phyloP scores from a whole-genome alignment of 2,329 filamentous ascomycete genomes.

The Orbilia oligospora region DNA sequence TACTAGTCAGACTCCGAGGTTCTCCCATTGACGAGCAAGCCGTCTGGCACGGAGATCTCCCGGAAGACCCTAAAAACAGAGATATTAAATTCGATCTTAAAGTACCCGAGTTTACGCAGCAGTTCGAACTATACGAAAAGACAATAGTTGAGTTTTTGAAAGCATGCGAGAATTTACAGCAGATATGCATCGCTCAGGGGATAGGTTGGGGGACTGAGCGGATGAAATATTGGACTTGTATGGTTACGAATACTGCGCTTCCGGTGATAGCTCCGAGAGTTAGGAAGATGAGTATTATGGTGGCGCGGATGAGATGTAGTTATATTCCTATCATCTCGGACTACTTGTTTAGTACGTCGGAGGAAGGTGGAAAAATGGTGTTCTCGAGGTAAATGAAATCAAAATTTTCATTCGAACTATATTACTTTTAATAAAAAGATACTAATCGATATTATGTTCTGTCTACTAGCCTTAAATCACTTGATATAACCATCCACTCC shows the following conservation, averaged over 20 bases:
- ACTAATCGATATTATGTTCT: no score
- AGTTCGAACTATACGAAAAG: not conserved
- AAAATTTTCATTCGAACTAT: no score
- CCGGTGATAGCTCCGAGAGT: not conserved
- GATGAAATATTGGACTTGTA: not conserved
- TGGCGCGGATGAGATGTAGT: not conserved
- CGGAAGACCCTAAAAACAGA: not conserved
- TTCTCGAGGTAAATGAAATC: conserved; percentile 15
- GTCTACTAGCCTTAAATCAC: not conserved
- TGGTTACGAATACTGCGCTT: not conserved
- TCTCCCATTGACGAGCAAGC: not conserved
- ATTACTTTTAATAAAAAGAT: no score
- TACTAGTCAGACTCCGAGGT: no score
- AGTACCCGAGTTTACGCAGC: not conserved
- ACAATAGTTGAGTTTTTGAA: not conserved
- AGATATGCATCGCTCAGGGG: not conserved
- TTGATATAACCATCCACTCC: not conserved
- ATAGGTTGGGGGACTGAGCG: not conserved
- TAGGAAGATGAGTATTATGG: not conserved
- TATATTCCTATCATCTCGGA: conserved; percentile 1
- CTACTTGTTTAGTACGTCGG: not conserved
- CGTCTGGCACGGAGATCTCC: not conserved
- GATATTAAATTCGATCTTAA: not conserved
- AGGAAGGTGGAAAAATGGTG: not conserved
- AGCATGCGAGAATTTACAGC: not conserved